A percentile compares a stretch with the other conserved stretches of the same genome.
phyloP scores from a whole-genome alignment of 75 land plant species.

The Selaginella tamariscina region DNA sequence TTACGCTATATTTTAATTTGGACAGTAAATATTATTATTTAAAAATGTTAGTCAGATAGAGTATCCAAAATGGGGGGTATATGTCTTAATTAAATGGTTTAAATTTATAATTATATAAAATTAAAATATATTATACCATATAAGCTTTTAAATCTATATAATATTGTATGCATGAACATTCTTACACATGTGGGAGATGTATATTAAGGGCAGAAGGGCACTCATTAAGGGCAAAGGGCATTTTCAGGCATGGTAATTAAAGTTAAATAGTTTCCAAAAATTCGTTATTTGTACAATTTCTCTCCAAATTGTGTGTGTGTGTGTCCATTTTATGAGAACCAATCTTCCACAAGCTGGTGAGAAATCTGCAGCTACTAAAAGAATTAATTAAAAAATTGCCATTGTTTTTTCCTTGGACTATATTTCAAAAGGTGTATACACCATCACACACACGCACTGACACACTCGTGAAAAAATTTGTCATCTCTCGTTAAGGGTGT shows the following conservation, averaged over 20 bases:
- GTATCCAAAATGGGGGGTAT: neutral
- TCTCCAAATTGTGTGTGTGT: no score
- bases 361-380: neutral
- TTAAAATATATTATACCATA: no score
- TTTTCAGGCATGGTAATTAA: neutral
- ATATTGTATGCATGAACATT: neutral
- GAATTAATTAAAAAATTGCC: neutral
- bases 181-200: neutral
- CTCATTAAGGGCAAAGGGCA: neutral
- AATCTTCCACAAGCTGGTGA: neutral
- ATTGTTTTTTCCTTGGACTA: neutral
- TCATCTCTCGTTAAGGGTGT: no score
- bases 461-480: no score
- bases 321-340: neutral
- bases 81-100: no score
- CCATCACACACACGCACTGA: neutral
- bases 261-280: neutral
- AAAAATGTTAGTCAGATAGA: neutral
- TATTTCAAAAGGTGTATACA: neutral
- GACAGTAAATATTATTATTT: neutral
- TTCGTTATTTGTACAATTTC: neutral
- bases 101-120: no score
- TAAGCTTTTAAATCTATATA: neutral
- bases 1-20: neutral
- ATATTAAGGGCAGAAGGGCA: neutral